phyloP scores from a whole-genome alignment of 805 yeast genomes.

The Yamadazyma akitaensis region DNA sequence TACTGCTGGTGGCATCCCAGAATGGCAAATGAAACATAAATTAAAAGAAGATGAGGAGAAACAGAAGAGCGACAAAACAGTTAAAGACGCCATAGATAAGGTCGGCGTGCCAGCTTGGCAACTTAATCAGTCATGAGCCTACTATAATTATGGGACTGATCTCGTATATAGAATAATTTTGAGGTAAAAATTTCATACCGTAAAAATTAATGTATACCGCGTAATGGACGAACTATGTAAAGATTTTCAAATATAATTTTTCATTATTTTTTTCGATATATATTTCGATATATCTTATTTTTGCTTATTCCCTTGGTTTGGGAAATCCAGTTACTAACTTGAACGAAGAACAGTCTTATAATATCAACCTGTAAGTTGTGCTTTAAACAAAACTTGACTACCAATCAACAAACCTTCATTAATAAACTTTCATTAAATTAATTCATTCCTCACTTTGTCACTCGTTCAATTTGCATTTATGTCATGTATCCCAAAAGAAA shows the following conservation, averaged over 20 bases:
- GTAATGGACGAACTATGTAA: conserved; percentile 5
- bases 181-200: background rate
- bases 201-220: conserved; percentile 4
- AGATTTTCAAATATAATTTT: conserved; percentile 4
- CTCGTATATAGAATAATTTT: background rate
- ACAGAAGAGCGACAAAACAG: conserved; percentile 22
- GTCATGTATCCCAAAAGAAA: conserved; percentile 22
- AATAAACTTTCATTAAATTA: background rate
- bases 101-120: conserved; percentile 47
- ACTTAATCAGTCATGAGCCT: conserved; percentile 19
- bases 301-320: background rate
- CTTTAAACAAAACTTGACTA: no score
- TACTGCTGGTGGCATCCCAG: conserved; percentile 43
- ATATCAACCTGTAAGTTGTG: background rate
- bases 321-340: background rate
- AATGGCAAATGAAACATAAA: conserved; percentile 43
- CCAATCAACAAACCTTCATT: background rate
- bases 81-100: conserved; percentile 27
- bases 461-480: conserved; percentile 5
- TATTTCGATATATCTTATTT: no score
- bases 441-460: conserved; percentile 1
- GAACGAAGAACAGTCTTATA: background rate
- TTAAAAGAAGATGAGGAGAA: conserved; percentile 21
- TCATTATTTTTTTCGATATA: background rate
- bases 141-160: background rate